Conservation (phyloP, 176 grass and related monocot species). For the Phoenix roebelenii region DNA sequence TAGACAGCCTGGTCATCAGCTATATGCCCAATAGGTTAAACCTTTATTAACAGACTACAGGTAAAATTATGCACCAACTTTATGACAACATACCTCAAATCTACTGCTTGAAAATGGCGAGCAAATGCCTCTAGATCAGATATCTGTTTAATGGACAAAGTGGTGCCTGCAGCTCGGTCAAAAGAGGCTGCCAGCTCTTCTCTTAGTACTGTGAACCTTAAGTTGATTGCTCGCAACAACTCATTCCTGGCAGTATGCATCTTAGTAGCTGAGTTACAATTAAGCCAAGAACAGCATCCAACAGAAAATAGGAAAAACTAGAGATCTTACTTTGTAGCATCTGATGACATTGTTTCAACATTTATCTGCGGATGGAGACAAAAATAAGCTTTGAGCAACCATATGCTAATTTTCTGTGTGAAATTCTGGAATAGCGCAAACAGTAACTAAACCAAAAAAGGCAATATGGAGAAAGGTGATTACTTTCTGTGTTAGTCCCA, state of each 20-base stretch:
- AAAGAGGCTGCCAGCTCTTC: conserved; percentile 56
- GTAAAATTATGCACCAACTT: neutral
- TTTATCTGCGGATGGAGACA: conserved; percentile 52
- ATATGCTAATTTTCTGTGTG: too few relatives aligned
- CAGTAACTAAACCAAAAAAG: conserved; percentile 1
- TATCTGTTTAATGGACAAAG: conserved; percentile 51
- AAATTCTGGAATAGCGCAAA: conserved; percentile 14
- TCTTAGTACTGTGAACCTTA: conserved; percentile 71
- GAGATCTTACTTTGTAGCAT: conserved; percentile 68
- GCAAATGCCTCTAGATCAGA: conserved; percentile 65
- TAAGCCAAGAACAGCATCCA: neutral
- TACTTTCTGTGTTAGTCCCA: conserved; percentile 53
- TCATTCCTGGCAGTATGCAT: conserved; percentile 59
- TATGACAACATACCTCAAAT: conserved; percentile 62
- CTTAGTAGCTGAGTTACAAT: conserved; percentile 22
- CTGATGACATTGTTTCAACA: conserved; percentile 46
- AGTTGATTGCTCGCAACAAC: conserved; percentile 70
- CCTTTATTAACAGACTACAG: too few relatives aligned
- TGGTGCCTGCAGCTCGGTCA: conserved; percentile 44
- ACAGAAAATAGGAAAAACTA: too few relatives aligned
- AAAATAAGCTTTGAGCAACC: conserved; percentile 2
- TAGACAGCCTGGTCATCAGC: too few relatives aligned
- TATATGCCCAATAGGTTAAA: too few relatives aligned
- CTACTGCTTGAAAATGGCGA: conserved; percentile 61
- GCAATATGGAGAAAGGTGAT: conserved; percentile 10